Base-by-base conservation (phyloP, 164 flowering plant genomes). In the Nymphaea colorata region DNA sequence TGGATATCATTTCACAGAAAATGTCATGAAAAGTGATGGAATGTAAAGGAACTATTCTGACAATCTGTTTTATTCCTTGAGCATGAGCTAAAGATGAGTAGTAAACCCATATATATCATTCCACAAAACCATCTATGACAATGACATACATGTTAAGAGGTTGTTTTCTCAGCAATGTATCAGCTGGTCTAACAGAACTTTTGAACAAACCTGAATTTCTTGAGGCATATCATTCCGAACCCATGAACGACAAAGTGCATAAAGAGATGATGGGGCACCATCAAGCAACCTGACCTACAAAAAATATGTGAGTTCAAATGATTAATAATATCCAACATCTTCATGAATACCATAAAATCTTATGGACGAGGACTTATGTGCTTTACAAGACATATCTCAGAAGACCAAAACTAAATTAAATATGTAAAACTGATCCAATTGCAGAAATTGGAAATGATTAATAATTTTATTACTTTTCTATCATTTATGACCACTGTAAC, bases 191-290 rank as follows among this genome's bases (percentile, higher is more conserved):
- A 47, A 6, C 11, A 12, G 12, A 47, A 47, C 55, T 47, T 47
- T 6, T 10, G 43, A 71, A 11, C 80, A 74, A 67, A 90, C 96
- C 93, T 87, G 95, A 55, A 42, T 77, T 76, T 86, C 91, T 80
- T 87, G 87, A 68, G 81, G 78, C 70, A 70, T 66, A 18, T 96
- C 93, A 80, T 93, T 90, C 78, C 79, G 84, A 71, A 88, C 78
- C 98, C 96, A 93, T 67, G 98, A 93, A 42, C 98, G 79, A 73
- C 96, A 90, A 68, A 87, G 91, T 43, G 90, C 76, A 79, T 93
- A 93, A 12, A 93, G 82, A 75, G 98, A 72, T 4, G 51, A 47
- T 62, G 70, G 82, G 72, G 82, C 75, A 60, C 82, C 86, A 44
- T 93, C 95, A 10, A 80, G 66, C 66, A 88, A 69, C 74, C 85